phyloP scores from a whole-genome alignment of 148 eudicot species.

The Arctostaphylos glauca region DNA sequence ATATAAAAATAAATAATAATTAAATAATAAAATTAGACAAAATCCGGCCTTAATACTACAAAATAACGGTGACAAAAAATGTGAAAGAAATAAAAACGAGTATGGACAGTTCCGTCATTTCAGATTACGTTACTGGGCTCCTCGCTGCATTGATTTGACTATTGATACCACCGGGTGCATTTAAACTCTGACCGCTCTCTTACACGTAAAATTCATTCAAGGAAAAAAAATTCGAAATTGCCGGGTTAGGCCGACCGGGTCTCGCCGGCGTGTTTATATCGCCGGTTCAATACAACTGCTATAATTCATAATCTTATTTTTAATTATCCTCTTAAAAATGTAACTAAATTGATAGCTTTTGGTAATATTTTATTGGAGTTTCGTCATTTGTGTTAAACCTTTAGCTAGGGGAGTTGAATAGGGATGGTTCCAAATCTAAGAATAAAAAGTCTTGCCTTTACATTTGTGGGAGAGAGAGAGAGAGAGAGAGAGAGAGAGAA shows the following conservation, averaged over 20 bases:
- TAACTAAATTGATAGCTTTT: not conserved
- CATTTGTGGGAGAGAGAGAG: not conserved
- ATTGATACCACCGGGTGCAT: not conserved
- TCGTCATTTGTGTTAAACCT: conserved; percentile 6
- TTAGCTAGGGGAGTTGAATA: conserved; percentile 7
- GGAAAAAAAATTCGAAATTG: not conserved
- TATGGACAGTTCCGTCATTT: not conserved
- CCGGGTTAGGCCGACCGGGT: not conserved
- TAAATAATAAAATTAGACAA: too few species aligned
- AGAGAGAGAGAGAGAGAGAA: not conserved
- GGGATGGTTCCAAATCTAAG: not conserved
- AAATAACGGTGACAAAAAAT: not conserved
- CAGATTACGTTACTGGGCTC: not conserved
- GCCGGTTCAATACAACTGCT: not conserved
- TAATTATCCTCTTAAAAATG: not conserved
- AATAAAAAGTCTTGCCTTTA: not conserved
- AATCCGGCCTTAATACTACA: too few species aligned
- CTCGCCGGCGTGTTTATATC: not conserved
- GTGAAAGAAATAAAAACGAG: not conserved
- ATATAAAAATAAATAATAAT: too few species aligned
- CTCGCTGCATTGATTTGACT: not conserved
- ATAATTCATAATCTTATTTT: not conserved
- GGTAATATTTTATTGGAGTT: not conserved
- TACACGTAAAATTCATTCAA: not conserved
- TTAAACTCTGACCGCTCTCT: not conserved